A percentile compares a stretch with the other conserved stretches of the same genome.
These are phyloP conservation scores for Dalechampia spathulata DNA, from an alignment of 441 rosid species.

Conservation along the genomic window DNA sequence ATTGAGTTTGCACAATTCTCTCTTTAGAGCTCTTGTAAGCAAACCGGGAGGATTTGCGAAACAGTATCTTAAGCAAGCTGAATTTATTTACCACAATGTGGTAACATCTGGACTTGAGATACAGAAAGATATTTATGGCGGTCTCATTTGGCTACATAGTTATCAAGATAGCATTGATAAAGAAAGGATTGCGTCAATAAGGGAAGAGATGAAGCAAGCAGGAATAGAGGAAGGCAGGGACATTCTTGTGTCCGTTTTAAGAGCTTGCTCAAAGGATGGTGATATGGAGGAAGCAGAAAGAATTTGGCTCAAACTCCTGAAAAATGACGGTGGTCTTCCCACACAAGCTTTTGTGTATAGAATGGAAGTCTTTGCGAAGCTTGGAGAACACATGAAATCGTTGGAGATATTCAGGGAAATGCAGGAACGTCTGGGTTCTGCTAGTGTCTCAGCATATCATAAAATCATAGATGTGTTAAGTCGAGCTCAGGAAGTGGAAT, in stretches of 20 bases:
- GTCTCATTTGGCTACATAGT: slow-evolving; percentile 82
- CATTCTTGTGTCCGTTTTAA: slow-evolving; percentile 59
- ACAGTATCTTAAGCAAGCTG: slow-evolving; percentile 72
- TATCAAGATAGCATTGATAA: slow-evolving; percentile 59
- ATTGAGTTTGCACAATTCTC: slow-evolving; percentile 65
- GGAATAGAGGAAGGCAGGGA: slow-evolving; percentile 59
- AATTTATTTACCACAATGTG: slow-evolving; percentile 74
- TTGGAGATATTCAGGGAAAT: slow-evolving; percentile 60
- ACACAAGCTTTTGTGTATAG: slow-evolving; percentile 69
- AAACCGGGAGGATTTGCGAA: slow-evolving; percentile 45
- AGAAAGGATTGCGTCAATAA: slow-evolving; percentile 42
- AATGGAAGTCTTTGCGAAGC: slow-evolving; percentile 70
- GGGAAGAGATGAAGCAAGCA: slow-evolving; percentile 55
- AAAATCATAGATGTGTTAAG: slow-evolving; percentile 65
- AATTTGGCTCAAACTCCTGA: slow-evolving; percentile 52
- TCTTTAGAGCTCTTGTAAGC: slow-evolving; percentile 66
- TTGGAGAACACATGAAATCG: slow-evolving; percentile 44
- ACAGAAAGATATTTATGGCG: slow-evolving; percentile 58
- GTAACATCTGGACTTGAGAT: slow-evolving; percentile 57
- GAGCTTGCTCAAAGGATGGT: slow-evolving; percentile 69
- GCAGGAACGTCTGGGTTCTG: slow-evolving; percentile 46
- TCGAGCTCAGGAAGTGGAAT: slow-evolving; percentile 43
- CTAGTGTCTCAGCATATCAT: slow-evolving; percentile 61
- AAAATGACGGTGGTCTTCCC: slow-evolving; percentile 30
- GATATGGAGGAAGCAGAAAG: slow-evolving; percentile 56